Evolutionary conservation across 176 grass and related monocot genomes (phyloP), one percentile per base, ranked within the genome.

Genomic region (Paspalum vaginatum): DNA sequence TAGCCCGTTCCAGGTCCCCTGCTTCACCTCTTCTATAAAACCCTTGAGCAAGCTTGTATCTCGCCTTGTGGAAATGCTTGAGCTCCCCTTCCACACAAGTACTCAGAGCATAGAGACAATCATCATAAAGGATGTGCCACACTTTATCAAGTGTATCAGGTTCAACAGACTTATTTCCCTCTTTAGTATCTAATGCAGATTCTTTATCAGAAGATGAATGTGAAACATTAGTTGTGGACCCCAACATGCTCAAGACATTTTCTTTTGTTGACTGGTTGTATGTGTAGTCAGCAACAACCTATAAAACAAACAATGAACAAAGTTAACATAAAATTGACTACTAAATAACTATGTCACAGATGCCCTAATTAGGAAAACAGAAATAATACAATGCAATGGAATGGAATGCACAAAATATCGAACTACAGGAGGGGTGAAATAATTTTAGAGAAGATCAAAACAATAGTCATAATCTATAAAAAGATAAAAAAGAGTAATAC

Each of bases 1-100:
- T 95, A 71, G 92, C 92, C 62, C 75, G 81, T 85, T 95, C 96
- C 41, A 93, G 40, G 65, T 95, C 92, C 50, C 92, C 96, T 73
- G 71, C 65, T 83, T 89, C 88, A 73, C 84, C 92, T 83, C 86
- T 91, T 85, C 72, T 95, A 90, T 91, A 89, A 22, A 93, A 86
- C 77, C 96, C 92, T 89, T 95, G 90, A 16, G 92, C 96, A 88
- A 98, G 87, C 86, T 91, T 93, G 84, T 95, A 98, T 86, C 96
- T 91, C 0, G 83, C 92, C 78, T 95, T 95, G 80, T 98, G 95
- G 86, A 98, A 95, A 87, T 98, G 95, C 78, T 98, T 98, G 60
- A 98, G 75, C 70, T 95, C 95, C 55, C 92, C 90, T 89, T 98
- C 90, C 65, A 95, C 84, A 79, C 96, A 98, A 70, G 89, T 91